Evolutionary conservation across 2,329 filamentous ascomycete species (phyloP), one percentile per base, ranked within the genome.

Genomic region (Hirsutella minnesotensis): DNA sequence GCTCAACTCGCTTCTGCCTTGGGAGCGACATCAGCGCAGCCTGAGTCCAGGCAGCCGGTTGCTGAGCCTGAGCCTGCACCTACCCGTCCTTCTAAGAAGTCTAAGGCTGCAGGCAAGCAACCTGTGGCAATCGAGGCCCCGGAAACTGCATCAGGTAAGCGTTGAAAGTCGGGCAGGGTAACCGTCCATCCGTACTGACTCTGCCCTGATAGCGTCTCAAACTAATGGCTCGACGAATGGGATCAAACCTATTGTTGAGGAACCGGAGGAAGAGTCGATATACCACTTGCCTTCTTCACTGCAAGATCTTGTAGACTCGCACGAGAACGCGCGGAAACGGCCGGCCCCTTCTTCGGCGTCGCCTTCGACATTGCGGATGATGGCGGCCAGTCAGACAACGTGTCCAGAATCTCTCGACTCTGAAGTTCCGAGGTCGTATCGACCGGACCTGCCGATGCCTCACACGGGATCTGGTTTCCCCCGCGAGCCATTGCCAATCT

Each of bases 281-380:
- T 98, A 90, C 61, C 89, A 96, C 60, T 75, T 98, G 31, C 92
- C 92, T 4, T 78, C 88, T 7, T 87, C 85, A 24, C 68, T 98
- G 42, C 85, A 88, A 56, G 92, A 98, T 59, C 71, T 98, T 29
- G 77, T 96, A 16, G 86, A 95, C 45, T 88, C 89, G 0, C 95
- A 89, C 56, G 89, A 96, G 60, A 74, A 79, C 13, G 86, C 85
- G 2, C 90, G 86, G 65, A 80, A 78, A 55, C 78, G 83, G 27
- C 73, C 77, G 20, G 65, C 73, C 42, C 71, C 77, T 15, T 69
- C 75, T 5, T 71, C 74, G 18, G 78, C 74, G 18, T 78, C 83
- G 42, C 77, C 79, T 29, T 71, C 80, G 35, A 79, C 86, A 41
- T 72, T 86, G 55, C 77, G 81, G 50, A 77, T 94, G 69, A 77